Conservation (phyloP, 306 rosid genomes). For the Hippophae rhamnoides region DNA sequence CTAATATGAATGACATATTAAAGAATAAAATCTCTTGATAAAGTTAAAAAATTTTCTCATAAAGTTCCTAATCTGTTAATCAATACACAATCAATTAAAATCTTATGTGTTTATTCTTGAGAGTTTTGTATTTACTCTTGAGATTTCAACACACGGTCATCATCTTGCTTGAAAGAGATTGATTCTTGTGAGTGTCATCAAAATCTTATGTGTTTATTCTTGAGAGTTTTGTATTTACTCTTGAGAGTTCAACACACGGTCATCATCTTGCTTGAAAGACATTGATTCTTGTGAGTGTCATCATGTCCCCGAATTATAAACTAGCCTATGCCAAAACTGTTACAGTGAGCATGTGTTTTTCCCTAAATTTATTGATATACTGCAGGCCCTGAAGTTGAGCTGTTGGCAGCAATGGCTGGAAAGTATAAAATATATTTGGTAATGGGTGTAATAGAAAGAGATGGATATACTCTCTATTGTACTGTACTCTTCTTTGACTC, state of each 20-base stretch:
- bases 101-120: too few relatives aligned
- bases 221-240: too few relatives aligned
- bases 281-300: not conserved
- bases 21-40: too few relatives aligned
- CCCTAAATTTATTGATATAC: slow-evolving; percentile 2
- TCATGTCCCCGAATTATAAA: not conserved
- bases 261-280: too few relatives aligned
- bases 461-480: slow-evolving; percentile 87
- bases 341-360: not conserved
- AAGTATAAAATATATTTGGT: slow-evolving; percentile 74
- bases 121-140: too few relatives aligned
- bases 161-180: not conserved
- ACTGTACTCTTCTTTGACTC: slow-evolving; percentile 76
- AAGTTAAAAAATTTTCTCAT: too few relatives aligned
- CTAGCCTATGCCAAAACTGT: not conserved
- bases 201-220: too few relatives aligned
- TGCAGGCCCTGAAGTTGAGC: slow-evolving; percentile 86
- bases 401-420: slow-evolving; percentile 90
- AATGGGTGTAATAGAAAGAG: slow-evolving; percentile 90
- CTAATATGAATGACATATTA: too few relatives aligned
- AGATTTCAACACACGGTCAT: too few relatives aligned
- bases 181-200: not conserved
- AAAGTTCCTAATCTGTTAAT: too few relatives aligned
- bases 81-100: too few relatives aligned
- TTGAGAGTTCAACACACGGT: too few relatives aligned